These are phyloP conservation scores for Bryum argenteum DNA, from an alignment of 225 moss, liverwort and hornwort genomes.

Conservation along the genomic window DNA sequence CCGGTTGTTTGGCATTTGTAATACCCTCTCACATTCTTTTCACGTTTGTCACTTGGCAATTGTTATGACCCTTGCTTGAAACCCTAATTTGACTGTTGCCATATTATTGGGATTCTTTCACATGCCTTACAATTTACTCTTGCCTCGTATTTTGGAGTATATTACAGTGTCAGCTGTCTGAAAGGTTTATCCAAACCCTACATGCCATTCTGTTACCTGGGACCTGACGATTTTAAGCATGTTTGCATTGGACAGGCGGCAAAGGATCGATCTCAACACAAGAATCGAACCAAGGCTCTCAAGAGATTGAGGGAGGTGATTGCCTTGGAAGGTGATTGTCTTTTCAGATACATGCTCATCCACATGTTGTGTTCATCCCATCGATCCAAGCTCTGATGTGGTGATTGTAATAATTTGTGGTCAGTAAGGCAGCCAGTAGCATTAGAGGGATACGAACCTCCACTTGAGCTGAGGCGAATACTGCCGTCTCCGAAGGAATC, in stretches of 20 bases:
- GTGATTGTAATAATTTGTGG: conserved; percentile 29
- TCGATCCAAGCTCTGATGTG: conserved; percentile 9
- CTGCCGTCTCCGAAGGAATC: conserved; percentile 62
- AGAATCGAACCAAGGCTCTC: conserved; percentile 78
- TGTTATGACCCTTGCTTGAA: not conserved
- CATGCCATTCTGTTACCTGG: not conserved
- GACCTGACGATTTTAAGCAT: not conserved
- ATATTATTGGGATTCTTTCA: not conserved
- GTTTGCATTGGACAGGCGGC: conserved; percentile 56
- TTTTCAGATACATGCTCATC: conserved; percentile 5
- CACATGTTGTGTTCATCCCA: not conserved
- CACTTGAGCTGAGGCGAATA: conserved; percentile 77
- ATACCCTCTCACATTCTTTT: conserved; percentile 1
- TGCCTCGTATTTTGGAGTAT: not conserved
- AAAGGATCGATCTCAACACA: conserved; percentile 93
- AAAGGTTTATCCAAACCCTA: conserved; percentile 8
- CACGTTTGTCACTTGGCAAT: not conserved
- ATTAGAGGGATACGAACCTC: conserved; percentile 65
- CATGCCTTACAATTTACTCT: not conserved
- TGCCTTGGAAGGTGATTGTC: conserved; percentile 71
- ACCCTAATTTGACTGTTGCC: not conserved
- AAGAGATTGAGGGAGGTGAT: conserved; percentile 82
- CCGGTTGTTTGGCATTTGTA: conserved; percentile 75
- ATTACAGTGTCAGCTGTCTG: not conserved
- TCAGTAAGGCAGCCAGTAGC: conserved; percentile 81